Conservation (phyloP, 805 yeast species). For the Ogataea paraovalis region DNA sequence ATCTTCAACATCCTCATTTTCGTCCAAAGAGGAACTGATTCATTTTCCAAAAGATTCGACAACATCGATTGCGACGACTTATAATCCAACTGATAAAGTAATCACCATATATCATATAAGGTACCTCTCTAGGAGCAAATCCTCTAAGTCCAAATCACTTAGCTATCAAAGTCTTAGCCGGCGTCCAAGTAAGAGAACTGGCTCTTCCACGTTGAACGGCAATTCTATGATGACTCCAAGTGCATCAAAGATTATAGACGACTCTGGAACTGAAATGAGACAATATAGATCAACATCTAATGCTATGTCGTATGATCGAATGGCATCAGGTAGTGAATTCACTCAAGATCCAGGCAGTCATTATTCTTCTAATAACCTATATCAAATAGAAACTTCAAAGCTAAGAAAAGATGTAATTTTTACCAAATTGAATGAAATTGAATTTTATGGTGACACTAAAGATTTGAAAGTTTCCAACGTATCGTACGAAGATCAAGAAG, state of each 20-base stretch:
- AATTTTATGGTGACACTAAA: slow-evolving; percentile 29
- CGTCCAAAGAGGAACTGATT: slow-evolving; percentile 53
- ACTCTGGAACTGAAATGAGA: slow-evolving; percentile 22
- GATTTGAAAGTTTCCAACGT: slow-evolving; percentile 36
- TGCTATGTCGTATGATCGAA: slow-evolving; percentile 39
- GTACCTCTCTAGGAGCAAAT: slow-evolving; percentile 29
- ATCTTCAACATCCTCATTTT: slow-evolving; percentile 62
- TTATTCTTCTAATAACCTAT: slow-evolving; percentile 15
- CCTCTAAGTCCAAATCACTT: slow-evolving; percentile 13
- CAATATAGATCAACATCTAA: slow-evolving; percentile 37
- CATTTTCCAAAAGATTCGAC: slow-evolving; percentile 45
- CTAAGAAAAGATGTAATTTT: slow-evolving; percentile 67
- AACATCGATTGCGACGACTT: slow-evolving; percentile 53
- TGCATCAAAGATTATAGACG: slow-evolving; percentile 39
- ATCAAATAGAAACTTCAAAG: slow-evolving; percentile 29
- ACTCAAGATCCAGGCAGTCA: slow-evolving; percentile 24
- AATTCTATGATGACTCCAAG: slow-evolving; percentile 34
- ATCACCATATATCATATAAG: slow-evolving; percentile 56
- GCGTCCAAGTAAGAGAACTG: slow-evolving; percentile 23
- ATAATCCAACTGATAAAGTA: slow-evolving; percentile 40
- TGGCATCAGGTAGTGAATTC: slow-evolving; percentile 38
- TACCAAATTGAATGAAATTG: slow-evolving; percentile 50
- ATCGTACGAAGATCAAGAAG: slow-evolving; percentile 54
- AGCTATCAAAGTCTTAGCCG: slow-evolving; percentile 15
- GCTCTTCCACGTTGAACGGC: slow-evolving; percentile 17